Percentiles rank a stretch among this genome's conserved stretches.
These are phyloP conservation scores for Corynespora cassiicola DNA, from an alignment of 2,329 filamentous ascomycete genomes.

Conservation along the genomic window DNA sequence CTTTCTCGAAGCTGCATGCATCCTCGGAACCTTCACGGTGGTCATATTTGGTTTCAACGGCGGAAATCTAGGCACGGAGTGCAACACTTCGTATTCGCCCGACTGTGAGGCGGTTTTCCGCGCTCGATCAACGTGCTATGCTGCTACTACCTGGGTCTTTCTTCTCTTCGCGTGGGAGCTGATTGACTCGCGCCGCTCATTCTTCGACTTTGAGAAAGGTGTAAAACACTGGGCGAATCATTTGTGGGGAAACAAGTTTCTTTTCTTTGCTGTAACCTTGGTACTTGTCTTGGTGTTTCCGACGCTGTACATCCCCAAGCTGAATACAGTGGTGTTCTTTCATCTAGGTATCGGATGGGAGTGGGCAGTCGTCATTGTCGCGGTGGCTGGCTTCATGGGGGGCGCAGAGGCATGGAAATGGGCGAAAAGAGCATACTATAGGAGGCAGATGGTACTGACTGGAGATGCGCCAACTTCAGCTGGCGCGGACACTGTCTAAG, in stretches of 20 bases:
- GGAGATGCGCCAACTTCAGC: too few species aligned
- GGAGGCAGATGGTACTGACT: too few species aligned
- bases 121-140: constrained; percentile 74
- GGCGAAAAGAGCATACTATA: too few species aligned
- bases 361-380: constrained; percentile 69
- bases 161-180: constrained; percentile 78
- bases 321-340: constrained; percentile 68
- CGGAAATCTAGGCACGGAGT: constrained; percentile 17
- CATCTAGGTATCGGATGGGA: constrained; percentile 69
- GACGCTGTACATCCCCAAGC: constrained; percentile 66
- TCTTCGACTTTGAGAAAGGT: constrained; percentile 59
- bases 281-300: constrained; percentile 50
- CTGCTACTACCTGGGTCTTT: constrained; percentile 73
- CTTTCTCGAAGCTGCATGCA: constrained; percentile 15
- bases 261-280: constrained; percentile 46
- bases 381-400: constrained; percentile 63
- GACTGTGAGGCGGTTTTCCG: constrained; percentile 19
- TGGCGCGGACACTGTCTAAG: too few species aligned
- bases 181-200: constrained; percentile 70
- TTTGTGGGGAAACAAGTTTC: constrained; percentile 68
- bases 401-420: constrained; percentile 71
- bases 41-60: constrained; percentile 20
- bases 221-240: constrained; percentile 60
- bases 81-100: constrained; percentile 18
- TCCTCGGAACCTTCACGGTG: constrained; percentile 20